Conservation (phyloP, 306 rosid species). For the Gastrolobium villosum region DNA sequence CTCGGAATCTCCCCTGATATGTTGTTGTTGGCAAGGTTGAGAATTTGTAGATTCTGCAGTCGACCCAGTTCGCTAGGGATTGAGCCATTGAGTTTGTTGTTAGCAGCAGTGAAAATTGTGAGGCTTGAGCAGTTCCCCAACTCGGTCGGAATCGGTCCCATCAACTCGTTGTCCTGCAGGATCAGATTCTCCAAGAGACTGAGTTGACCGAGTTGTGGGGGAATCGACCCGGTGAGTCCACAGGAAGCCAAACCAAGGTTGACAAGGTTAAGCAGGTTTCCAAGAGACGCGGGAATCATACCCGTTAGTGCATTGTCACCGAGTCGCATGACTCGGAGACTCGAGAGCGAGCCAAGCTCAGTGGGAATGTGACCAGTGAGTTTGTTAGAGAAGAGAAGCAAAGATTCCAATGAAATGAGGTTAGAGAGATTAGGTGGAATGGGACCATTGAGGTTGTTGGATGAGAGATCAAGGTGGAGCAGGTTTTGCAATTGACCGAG, state of each 20-base stretch:
- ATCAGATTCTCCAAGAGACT: slow-evolving; percentile 59
- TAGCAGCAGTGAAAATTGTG: slow-evolving; percentile 70
- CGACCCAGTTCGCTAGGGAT: slow-evolving; percentile 72
- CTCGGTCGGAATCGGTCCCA: slow-evolving; percentile 82
- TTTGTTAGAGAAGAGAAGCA: slow-evolving; percentile 81
- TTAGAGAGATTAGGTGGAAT: slow-evolving; percentile 81
- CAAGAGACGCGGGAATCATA: slow-evolving; percentile 77
- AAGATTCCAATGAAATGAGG: slow-evolving; percentile 71
- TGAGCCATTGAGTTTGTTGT: slow-evolving; percentile 73
- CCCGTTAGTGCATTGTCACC: slow-evolving; percentile 84
- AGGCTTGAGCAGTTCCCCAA: slow-evolving; percentile 87
- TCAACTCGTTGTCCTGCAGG: slow-evolving; percentile 73
- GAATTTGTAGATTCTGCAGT: slow-evolving; percentile 65
- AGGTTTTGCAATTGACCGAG: slow-evolving; percentile 72
- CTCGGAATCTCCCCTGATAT: slow-evolving; percentile 79
- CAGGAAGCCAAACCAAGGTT: slow-evolving; percentile 82
- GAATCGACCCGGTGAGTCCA: slow-evolving; percentile 76
- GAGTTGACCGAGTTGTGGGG: slow-evolving; percentile 74
- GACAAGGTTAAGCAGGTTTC: slow-evolving; percentile 62
- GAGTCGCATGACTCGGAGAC: slow-evolving; percentile 81
- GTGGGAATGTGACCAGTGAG: slow-evolving; percentile 75
- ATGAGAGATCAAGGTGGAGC: slow-evolving; percentile 82
- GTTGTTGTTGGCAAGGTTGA: slow-evolving; percentile 77
- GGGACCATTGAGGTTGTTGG: slow-evolving; percentile 79
- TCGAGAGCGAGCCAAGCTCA: slow-evolving; percentile 69